A percentile compares a stretch with the other conserved stretches of the same genome.
phyloP scores from a whole-genome alignment of 23 red algal species.

The Gracilaria domingensis region DNA sequence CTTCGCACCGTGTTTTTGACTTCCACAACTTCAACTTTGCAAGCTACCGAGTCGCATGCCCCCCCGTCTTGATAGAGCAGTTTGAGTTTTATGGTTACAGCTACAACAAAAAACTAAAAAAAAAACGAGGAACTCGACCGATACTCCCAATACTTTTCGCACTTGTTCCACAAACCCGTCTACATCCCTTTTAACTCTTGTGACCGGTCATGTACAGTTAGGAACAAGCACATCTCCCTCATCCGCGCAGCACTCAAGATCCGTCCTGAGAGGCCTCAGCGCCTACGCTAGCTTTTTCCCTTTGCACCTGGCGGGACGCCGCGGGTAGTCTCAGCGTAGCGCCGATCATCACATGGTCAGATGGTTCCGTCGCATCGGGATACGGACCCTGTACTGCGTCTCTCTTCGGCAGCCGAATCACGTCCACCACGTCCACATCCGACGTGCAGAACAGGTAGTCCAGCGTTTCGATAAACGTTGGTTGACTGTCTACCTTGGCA shows the following conservation, averaged over 20 bases:
- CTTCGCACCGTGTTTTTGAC: neutral
- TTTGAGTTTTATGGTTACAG: constrained; percentile 31
- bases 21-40: neutral
- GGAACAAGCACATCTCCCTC: neutral
- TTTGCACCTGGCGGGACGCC: neutral
- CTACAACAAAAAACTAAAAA: neutral
- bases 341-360: constrained; percentile 79
- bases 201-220: neutral
- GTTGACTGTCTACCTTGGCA: constrained; percentile 57
- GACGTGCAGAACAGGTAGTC: constrained; percentile 80
- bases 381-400: constrained; percentile 74
- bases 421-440: constrained; percentile 82
- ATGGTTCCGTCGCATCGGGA: constrained; percentile 68
- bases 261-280: neutral
- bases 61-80: constrained; percentile 6
- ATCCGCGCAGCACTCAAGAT: neutral
- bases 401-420: constrained; percentile 68
- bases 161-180: neutral
- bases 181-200: neutral
- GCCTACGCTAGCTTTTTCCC: neutral
- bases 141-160: neutral
- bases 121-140: neutral
- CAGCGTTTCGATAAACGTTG: constrained; percentile 76
- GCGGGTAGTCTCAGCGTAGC: constrained; percentile 73
- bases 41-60: neutral